A percentile compares a stretch with the other conserved stretches of the same genome.
Evolutionary conservation across 2,329 filamentous ascomycete species (phyloP).

Genomic region (Fusarium sp.): DNA sequence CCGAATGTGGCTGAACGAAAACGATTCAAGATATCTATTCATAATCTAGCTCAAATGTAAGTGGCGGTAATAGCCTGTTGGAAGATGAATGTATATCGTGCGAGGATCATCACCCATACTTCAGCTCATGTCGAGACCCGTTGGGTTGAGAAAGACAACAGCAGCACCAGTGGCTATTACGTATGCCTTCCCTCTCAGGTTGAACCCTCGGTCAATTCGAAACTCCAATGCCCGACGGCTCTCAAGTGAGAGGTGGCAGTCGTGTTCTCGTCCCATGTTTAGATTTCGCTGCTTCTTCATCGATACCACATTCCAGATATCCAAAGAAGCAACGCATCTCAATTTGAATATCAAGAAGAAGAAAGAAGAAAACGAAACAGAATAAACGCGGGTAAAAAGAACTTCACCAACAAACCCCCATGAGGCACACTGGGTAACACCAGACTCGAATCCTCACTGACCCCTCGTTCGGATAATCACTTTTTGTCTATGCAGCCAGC

Average conservation of each 20-base stretch:
- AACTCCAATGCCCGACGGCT: not conserved
- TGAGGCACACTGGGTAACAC: slow-evolving; percentile 19
- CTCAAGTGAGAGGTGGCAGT: not conserved
- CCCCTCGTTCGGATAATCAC: slow-evolving; percentile 33
- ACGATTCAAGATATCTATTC: not conserved
- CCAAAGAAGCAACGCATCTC: not conserved
- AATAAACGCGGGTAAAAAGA: not conserved
- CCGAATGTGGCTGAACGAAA: not conserved
- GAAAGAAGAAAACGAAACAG: not conserved
- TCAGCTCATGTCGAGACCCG: not conserved
- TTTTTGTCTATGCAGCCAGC: slow-evolving; percentile 31
- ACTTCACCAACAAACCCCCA: not conserved
- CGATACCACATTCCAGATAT: not conserved
- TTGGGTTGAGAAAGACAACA: not conserved
- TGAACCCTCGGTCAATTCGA: not conserved
- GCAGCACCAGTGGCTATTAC: not conserved
- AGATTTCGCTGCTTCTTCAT: not conserved
- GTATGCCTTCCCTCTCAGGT: not conserved
- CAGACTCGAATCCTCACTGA: slow-evolving; percentile 4
- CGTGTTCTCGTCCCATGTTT: not conserved
- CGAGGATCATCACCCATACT: not conserved
- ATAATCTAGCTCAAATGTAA: not conserved
- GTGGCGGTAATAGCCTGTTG: not conserved
- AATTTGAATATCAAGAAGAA: not conserved
- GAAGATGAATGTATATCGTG: not conserved